Evolutionary conservation across 306 rosid genomes (phyloP).

Genomic region (Prunus armeniaca): DNA sequence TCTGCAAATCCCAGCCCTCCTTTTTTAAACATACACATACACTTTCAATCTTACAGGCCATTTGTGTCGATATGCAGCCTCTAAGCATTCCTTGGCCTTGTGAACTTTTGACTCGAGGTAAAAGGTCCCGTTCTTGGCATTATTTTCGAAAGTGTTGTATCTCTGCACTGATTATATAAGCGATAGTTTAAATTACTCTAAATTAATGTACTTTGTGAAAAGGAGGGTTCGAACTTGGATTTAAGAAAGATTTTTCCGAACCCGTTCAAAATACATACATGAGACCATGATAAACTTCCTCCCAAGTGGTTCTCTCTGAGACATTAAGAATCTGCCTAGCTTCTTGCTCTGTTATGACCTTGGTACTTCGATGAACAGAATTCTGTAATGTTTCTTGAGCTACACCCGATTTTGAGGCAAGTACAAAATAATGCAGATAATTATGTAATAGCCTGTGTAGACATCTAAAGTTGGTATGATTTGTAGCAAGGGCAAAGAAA

Average conservation of each 20-base stretch:
- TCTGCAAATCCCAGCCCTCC: too few relatives aligned
- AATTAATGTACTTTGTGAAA: too few relatives aligned
- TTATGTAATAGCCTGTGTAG: background rate
- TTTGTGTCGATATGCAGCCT: conserved; percentile 40
- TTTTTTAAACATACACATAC: too few relatives aligned
- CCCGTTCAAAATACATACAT: background rate
- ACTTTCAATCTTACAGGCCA: background rate
- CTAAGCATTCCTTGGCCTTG: conserved; percentile 80
- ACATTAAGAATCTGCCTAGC: conserved; percentile 92
- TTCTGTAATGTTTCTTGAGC: conserved; percentile 65
- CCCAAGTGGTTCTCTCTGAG: conserved; percentile 72
- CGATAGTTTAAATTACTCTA: too few relatives aligned
- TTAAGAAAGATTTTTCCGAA: background rate
- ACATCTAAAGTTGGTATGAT: background rate
- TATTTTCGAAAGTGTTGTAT: conserved; percentile 70
- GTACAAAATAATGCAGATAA: conserved; percentile 13
- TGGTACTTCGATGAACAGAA: conserved; percentile 43
- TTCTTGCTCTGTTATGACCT: conserved; percentile 79
- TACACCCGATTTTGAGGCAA: conserved; percentile 57
- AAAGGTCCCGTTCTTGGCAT: conserved; percentile 77
- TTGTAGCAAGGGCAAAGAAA: background rate
- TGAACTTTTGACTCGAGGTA: conserved; percentile 92
- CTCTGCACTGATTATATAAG: conserved; percentile 27
- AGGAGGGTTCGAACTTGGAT: background rate
- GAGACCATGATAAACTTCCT: conserved; percentile 60